These are phyloP conservation scores for Arthrobotrys sinensis DNA, from an alignment of 2,329 filamentous ascomycete species.

Conservation along the genomic window DNA sequence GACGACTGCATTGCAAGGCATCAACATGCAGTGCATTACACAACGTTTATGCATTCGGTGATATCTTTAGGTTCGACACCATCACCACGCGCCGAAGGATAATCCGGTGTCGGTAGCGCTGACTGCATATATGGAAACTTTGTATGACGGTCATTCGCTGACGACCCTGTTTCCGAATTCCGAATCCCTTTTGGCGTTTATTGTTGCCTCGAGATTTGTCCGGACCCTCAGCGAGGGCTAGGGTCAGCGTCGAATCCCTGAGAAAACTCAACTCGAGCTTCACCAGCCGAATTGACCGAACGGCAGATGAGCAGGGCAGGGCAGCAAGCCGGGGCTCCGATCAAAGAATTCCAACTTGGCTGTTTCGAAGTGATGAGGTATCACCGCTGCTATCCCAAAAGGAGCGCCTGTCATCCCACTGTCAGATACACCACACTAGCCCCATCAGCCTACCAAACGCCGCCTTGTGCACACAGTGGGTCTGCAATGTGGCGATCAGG, in stretches of 20 bases:
- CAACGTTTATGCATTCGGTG: constrained; percentile 1
- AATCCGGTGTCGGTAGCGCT: background rate
- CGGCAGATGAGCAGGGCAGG: constrained; percentile 20
- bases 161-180: constrained; percentile 2
- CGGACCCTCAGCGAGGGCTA: background rate
- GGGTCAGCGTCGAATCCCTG: constrained; percentile 4
- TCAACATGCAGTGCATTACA: background rate
- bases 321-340: constrained; percentile 21
- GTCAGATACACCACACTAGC: constrained; percentile 21
- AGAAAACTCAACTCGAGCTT: constrained; percentile 10
- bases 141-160: constrained; percentile 20
- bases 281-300: constrained; percentile 41
- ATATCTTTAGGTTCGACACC: constrained; percentile 45
- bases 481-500: constrained; percentile 57
- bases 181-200: constrained; percentile 41
- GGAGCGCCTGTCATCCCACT: constrained; percentile 48
- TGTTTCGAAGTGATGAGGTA: constrained; percentile 57
- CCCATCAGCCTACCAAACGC: constrained; percentile 43
- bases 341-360: constrained; percentile 47
- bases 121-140: constrained; percentile 4
- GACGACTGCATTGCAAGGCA: background rate
- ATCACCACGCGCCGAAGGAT: constrained; percentile 29
- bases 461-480: constrained; percentile 22
- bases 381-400: constrained; percentile 34
- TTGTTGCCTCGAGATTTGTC: constrained; percentile 36